Base-by-base conservation (phyloP, 1,284 basidiomycete species). In the Porogramme epimiltina region DNA sequence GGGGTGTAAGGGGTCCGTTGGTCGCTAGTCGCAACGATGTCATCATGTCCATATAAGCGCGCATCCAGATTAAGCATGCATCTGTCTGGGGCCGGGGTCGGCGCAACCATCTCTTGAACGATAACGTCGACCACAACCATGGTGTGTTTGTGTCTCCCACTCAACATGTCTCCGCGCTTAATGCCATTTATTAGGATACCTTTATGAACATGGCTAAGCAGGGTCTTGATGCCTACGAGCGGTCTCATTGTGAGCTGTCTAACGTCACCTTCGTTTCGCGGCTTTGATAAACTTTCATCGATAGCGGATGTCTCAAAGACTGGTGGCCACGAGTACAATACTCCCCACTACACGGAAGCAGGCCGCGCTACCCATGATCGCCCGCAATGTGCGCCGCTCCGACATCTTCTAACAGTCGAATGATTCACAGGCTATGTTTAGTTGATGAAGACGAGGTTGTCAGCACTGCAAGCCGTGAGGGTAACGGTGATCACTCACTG, bases 161-260 rank as follows among this genome's bases (percentile, higher is more conserved):
- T 19, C 11, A 9, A 47, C n/a, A 1, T 8, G 22, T 19, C 15
- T 31, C 28, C 28, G 28, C 28, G 28, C 34, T 19, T 3, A 22
- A 23, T 37, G 11, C 6, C 18, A 26, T 4, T 13, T n/a, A n/a
- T n/a, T n/a, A 87, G 88, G 85, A 89, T 51, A 74, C 64, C 51
- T 78, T 90, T 56, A 75, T 89, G 34, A 81, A 80, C 57, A 65
- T 91, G 58, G 88, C 86, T 13, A 85, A 89, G 70, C 65, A 89
- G 66, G 82, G 84, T 60, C 68, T 72, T 58, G 63, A 76, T 37
- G 73, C 81, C 61, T 84, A 87, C 45, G 58, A 55, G 44, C 41
- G 43, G 5, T 60, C 47, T 11, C 56, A 56, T 1, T 58, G 54
- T 54, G 41, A 47, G 54, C 54, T 28, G 33, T 42, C 23, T 36